phyloP scores from a whole-genome alignment of 2,329 filamentous ascomycete genomes.

The Trichophyton mentagrophytes region DNA sequence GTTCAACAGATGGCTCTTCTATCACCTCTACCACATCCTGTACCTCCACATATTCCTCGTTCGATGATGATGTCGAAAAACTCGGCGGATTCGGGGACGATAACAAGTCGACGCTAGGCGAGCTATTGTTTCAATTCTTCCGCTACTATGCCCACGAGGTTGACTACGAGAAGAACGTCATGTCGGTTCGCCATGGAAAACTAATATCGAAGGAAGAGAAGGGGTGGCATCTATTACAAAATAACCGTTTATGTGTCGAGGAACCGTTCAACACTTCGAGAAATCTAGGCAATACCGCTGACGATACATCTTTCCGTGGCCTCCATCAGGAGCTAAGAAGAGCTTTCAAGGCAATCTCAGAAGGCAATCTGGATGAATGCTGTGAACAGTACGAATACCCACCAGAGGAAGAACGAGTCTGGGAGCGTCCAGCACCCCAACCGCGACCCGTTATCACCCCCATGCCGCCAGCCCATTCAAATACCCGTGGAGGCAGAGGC shows the following conservation, averaged over 20 bases:
- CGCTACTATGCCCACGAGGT: slow-evolving; percentile 88
- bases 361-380: slow-evolving; percentile 66
- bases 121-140: slow-evolving; percentile 91
- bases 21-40: not conserved
- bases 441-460: slow-evolving; percentile 42
- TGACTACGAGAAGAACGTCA: slow-evolving; percentile 69
- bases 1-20: slow-evolving; percentile 53
- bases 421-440: slow-evolving; percentile 45
- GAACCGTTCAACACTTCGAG: slow-evolving; percentile 85
- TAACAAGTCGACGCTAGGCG: slow-evolving; percentile 71
- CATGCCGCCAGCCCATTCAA: slow-evolving; percentile 25
- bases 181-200: slow-evolving; percentile 74
- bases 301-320: slow-evolving; percentile 85
- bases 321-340: slow-evolving; percentile 79
- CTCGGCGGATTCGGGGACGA: slow-evolving; percentile 60
- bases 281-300: slow-evolving; percentile 91
- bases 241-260: slow-evolving; percentile 84
- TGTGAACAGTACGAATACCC: slow-evolving; percentile 84
- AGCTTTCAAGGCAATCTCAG: slow-evolving; percentile 70
- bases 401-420: slow-evolving; percentile 55
- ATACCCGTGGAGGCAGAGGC: slow-evolving; percentile 36
- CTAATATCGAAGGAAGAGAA: slow-evolving; percentile 72
- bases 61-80: slow-evolving; percentile 72
- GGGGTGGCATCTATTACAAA: slow-evolving; percentile 66
- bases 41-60: slow-evolving; percentile 36